Conservation (phyloP, 768 basidiomycete species). For the Sporobolomyces roseus region DNA sequence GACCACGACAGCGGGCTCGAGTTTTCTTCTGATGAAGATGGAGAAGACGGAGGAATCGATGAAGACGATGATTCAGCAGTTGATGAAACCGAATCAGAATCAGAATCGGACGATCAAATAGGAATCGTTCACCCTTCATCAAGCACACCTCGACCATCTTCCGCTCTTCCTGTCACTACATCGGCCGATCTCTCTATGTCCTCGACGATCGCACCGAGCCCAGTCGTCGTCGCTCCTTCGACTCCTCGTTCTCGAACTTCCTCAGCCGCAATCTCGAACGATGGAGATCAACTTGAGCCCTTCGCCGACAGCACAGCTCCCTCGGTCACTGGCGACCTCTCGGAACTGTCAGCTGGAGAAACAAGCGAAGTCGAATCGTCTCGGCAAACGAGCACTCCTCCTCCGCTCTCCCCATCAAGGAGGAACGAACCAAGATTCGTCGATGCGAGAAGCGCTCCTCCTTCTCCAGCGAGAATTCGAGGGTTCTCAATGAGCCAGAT, state of each 20-base stretch:
- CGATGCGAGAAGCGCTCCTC: slow-evolving; percentile 20
- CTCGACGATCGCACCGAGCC: neutral
- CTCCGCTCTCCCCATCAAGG: neutral
- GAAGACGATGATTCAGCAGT: slow-evolving; percentile 37
- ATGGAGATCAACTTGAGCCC: no score
- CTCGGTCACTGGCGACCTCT: neutral
- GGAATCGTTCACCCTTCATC: neutral
- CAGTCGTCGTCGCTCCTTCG: neutral
- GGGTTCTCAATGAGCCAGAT: neutral
- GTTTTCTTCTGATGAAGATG: neutral
- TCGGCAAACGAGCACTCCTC: neutral
- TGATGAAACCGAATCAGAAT: slow-evolving; percentile 20
- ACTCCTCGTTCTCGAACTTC: slow-evolving; percentile 21
- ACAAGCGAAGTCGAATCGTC: neutral
- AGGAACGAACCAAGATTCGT: no score
- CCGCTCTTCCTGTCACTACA: neutral
- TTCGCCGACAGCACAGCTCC: neutral
- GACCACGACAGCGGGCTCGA: slow-evolving; percentile 22
- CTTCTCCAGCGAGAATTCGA: neutral
- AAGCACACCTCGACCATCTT: neutral
- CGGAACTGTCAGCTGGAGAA: neutral
- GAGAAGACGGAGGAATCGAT: slow-evolving; percentile 21
- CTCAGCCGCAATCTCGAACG: slow-evolving; percentile 7
- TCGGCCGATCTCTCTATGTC: neutral
- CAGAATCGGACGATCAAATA: slow-evolving; percentile 8